Evolutionary conservation across 805 yeast species (phyloP).

Genomic region (Metschnikowia anglica): DNA sequence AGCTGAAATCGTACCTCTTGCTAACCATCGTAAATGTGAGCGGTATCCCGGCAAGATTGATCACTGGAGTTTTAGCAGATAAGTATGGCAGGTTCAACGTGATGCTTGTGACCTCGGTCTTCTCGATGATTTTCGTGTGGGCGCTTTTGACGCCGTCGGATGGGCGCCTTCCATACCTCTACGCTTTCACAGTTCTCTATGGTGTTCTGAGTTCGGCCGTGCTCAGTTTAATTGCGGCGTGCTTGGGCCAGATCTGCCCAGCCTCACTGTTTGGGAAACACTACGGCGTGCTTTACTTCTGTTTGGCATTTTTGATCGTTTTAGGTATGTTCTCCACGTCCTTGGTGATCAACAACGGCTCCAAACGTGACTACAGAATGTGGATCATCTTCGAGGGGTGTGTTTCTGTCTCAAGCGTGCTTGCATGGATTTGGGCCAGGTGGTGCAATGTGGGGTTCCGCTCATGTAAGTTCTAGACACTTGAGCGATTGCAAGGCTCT

Average conservation of each 20-base stretch:
- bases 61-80: constrained; percentile 34
- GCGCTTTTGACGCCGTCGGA: constrained; percentile 30
- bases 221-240: constrained; percentile 63
- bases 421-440: constrained; percentile 18
- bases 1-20: constrained; percentile 44
- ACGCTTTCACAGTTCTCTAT: constrained; percentile 52
- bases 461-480: constrained; percentile 14
- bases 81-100: constrained; percentile 53
- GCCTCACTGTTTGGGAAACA: constrained; percentile 65
- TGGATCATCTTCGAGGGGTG: constrained; percentile 17
- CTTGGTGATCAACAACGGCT: constrained; percentile 15
- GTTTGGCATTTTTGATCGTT: constrained; percentile 15
- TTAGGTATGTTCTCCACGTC: constrained; percentile 16
- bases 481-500: too few relatives aligned
- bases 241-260: constrained; percentile 62
- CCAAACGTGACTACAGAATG: constrained; percentile 12
- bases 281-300: constrained; percentile 61
- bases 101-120: constrained; percentile 33
- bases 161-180: constrained; percentile 34
- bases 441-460: constrained; percentile 16
- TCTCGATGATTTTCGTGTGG: constrained; percentile 36
- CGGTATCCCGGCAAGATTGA: constrained; percentile 39
- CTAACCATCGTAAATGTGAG: constrained; percentile 47
- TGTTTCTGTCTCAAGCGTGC: constrained; percentile 9
- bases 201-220: constrained; percentile 67